Percentiles rank a stretch among this genome's conserved stretches.
These are phyloP conservation scores for Tetrahymena malaccensis DNA, from an alignment of 73 alveolate genomes.

Conservation along the genomic window DNA sequence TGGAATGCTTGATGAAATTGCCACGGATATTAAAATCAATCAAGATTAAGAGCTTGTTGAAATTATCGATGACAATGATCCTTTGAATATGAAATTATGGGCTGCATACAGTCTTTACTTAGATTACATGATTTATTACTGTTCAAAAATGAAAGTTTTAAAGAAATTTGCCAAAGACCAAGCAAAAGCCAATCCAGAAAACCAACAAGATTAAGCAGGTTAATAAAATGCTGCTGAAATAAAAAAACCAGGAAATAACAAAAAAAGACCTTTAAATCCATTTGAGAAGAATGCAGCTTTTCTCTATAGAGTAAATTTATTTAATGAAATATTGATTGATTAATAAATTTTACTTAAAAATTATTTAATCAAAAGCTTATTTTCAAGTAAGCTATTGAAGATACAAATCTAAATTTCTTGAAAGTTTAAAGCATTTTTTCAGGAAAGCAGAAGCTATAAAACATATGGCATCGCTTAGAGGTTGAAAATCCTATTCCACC, in stretches of 20 bases:
- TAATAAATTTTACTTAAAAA: background rate
- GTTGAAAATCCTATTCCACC: constrained; percentile 43
- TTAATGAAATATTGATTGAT: background rate
- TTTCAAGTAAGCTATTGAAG: constrained; percentile 22
- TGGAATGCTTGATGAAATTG: background rate
- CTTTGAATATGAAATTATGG: background rate
- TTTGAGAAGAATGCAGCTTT: background rate
- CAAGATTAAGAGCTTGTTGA: constrained; percentile 24
- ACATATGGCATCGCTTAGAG: constrained; percentile 40
- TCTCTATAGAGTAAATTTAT: background rate
- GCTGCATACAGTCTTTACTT: constrained; percentile 8
- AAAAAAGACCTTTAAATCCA: background rate
- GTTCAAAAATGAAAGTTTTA: background rate
- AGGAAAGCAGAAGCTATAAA: background rate
- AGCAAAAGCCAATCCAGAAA: background rate
- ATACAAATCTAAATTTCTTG: constrained; percentile 11
- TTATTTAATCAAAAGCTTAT: constrained; percentile 1
- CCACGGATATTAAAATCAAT: constrained; percentile 3
- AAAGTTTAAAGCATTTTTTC: background rate
- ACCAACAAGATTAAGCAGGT: background rate
- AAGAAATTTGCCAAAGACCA: background rate
- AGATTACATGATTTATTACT: constrained; percentile 1
- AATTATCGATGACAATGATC: constrained; percentile 23
- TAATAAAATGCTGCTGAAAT: background rate
- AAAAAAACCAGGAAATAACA: background rate